Base-by-base conservation (phyloP, 257 asterid species). In the Solanum sejunctum region DNA sequence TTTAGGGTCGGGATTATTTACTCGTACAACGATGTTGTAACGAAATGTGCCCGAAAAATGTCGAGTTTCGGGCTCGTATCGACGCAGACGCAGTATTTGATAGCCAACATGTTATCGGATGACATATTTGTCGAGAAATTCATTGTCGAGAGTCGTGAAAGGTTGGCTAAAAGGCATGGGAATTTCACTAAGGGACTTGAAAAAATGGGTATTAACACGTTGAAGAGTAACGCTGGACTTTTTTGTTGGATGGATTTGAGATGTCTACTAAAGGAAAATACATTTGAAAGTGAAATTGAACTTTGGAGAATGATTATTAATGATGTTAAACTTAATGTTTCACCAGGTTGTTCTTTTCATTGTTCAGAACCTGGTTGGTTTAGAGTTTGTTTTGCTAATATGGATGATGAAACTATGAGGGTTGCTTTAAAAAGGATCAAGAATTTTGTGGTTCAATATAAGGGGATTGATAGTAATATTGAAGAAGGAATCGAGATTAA, bases 51-150 rank as follows among this genome's bases (percentile, higher is more conserved):
- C 12, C 51, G 86, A 26, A 84, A 84, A 58, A 77, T 84, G 86
- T 72, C 86, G 3, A 84, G 86, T 52, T 84, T 84, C 36, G 86
- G 86, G 23, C 73, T 81, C 9, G 84, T 81, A 3, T 81, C 84
- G 3, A 81, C 84, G 0, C 84, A 81, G 26, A 81, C 84, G 2
- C 84, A 81, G 70, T 47, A 20, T 18, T 56, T 81, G 55, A 55
- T 81, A 43, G 43, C 71, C 5, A 36, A 58, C 73, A 81, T 58
- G 73, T 10, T 81, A 5, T 58, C 71, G n/a, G 84, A 81, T 3
- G 39, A 81, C 17, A 16, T 7, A 0, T 58, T 81, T n/a, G 21
- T 81, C 3, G 70, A 58, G 23, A 81, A 57, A 56, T 57, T 81
- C 5, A n/a, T 58, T 13, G 23, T 2, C 6, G 75, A 81, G 84